Percentiles rank a stretch among this genome's conserved stretches.
Evolutionary conservation across 2,329 filamentous ascomycete species (phyloP).

Genomic region (Clarireedia monteithiana): DNA sequence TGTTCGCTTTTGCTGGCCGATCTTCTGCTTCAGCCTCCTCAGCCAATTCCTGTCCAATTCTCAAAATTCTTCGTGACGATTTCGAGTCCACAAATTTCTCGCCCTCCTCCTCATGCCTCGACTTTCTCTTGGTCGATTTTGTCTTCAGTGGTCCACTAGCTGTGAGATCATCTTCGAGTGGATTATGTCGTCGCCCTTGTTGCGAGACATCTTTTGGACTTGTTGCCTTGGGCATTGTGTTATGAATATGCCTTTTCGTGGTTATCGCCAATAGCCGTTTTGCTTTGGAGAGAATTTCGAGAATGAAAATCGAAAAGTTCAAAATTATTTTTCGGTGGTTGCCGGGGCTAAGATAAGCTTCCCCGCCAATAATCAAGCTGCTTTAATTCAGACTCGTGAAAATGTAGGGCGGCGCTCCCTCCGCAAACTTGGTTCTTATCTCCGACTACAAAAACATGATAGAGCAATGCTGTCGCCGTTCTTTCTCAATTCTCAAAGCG

Average conservation of each 20-base stretch:
- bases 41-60: slow-evolving; percentile 79
- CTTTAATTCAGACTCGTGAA: neutral
- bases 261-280: too few relatives aligned
- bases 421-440: too few relatives aligned
- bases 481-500: too few relatives aligned
- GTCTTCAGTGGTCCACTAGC: slow-evolving; percentile 63
- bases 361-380: neutral
- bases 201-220: slow-evolving; percentile 47
- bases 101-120: slow-evolving; percentile 49
- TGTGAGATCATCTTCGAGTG: slow-evolving; percentile 80
- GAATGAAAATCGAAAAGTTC: slow-evolving; percentile 11
- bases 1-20: slow-evolving; percentile 39
- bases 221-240: slow-evolving; percentile 70
- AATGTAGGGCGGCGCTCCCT: neutral
- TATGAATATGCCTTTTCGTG: neutral
- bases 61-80: slow-evolving; percentile 79
- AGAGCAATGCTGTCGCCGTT: too few relatives aligned
- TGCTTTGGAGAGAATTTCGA: slow-evolving; percentile 9
- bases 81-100: slow-evolving; percentile 79
- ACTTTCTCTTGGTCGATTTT: slow-evolving; percentile 64
- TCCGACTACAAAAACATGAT: too few relatives aligned
- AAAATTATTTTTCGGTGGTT: slow-evolving; percentile 4
- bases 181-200: slow-evolving; percentile 70
- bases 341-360: slow-evolving; percentile 10
- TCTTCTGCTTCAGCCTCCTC: slow-evolving; percentile 64